phyloP scores from a whole-genome alignment of 805 yeast genomes.

The Pichia phayaonensis region DNA sequence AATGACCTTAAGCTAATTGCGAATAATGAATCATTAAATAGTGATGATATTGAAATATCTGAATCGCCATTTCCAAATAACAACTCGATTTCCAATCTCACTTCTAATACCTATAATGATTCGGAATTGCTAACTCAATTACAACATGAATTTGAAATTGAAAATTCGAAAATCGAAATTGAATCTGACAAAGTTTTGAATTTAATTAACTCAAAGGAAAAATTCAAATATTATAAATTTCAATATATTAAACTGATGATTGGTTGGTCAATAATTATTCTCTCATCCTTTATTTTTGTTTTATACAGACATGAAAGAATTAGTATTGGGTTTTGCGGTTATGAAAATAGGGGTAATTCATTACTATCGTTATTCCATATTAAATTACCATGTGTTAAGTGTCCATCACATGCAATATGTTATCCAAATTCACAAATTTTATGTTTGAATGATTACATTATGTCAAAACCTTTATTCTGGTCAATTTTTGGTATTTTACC shows the following conservation, averaged over 20 bases:
- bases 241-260: conserved; percentile 1
- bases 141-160: conserved; percentile 19
- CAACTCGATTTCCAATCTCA: background rate
- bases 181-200: conserved; percentile 20
- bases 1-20: background rate
- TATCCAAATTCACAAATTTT: conserved; percentile 50
- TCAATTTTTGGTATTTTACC: conserved; percentile 50
- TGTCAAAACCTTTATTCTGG: conserved; percentile 45
- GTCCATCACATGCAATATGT: conserved; percentile 82
- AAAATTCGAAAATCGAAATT: conserved; percentile 16
- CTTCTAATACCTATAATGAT: conserved; percentile 3
- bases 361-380: conserved; percentile 37
- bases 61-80: background rate
- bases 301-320: conserved; percentile 47
- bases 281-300: conserved; percentile 7
- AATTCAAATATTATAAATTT: background rate
- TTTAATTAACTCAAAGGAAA: conserved; percentile 2
- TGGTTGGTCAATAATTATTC: conserved; percentile 1
- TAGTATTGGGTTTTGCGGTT: conserved; percentile 71
- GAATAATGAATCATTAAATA: background rate
- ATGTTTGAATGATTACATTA: conserved; percentile 67
- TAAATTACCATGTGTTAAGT: conserved; percentile 62
- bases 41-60: background rate
- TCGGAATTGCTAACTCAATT: conserved; percentile 12
- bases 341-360: conserved; percentile 33